Evolutionary conservation across 805 yeast species (phyloP).

Genomic region (Teunomyces barrocoloradensis): DNA sequence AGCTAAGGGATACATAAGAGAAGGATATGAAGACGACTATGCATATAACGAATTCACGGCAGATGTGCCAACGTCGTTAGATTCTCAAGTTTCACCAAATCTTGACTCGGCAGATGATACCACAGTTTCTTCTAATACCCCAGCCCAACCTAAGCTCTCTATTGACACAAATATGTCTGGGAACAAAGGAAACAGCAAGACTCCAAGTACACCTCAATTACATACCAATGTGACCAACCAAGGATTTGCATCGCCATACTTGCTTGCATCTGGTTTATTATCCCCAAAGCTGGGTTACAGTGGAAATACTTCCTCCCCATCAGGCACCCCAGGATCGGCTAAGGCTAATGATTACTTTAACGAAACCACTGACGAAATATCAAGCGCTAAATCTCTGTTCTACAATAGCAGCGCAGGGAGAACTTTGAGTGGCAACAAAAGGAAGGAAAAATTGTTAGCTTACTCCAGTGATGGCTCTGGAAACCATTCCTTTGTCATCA

Average conservation of each 20-base stretch:
- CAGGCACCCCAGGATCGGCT: constrained; percentile 14
- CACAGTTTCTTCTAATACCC: constrained; percentile 22
- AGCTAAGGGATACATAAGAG: constrained; percentile 39
- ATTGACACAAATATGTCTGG: constrained; percentile 30
- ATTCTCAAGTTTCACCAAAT: constrained; percentile 27
- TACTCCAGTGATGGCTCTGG: constrained; percentile 41
- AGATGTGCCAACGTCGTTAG: constrained; percentile 25
- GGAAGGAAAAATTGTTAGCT: constrained; percentile 37
- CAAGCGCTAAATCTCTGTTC: constrained; percentile 20
- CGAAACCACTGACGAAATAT: constrained; percentile 11
- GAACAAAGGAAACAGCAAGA: constrained; percentile 17
- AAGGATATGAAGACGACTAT: constrained; percentile 19
- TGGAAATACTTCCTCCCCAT: constrained; percentile 13
- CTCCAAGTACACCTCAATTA: constrained; percentile 40
- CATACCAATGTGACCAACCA: constrained; percentile 16
- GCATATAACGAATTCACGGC: constrained; percentile 11
- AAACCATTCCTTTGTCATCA: constrained; percentile 35
- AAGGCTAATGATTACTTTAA: constrained; percentile 15
- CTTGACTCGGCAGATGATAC: constrained; percentile 33
- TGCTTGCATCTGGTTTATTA: constrained; percentile 59
- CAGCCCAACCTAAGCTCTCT: constrained; percentile 26
- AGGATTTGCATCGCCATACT: constrained; percentile 68
- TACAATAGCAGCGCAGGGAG: constrained; percentile 24
- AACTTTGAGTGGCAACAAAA: constrained; percentile 21
- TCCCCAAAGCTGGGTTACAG: constrained; percentile 45